Evolutionary conservation across 139 green algal genomes (phyloP), one percentile per base, ranked within the genome.

Genomic region (Picochlorum sp.): DNA sequence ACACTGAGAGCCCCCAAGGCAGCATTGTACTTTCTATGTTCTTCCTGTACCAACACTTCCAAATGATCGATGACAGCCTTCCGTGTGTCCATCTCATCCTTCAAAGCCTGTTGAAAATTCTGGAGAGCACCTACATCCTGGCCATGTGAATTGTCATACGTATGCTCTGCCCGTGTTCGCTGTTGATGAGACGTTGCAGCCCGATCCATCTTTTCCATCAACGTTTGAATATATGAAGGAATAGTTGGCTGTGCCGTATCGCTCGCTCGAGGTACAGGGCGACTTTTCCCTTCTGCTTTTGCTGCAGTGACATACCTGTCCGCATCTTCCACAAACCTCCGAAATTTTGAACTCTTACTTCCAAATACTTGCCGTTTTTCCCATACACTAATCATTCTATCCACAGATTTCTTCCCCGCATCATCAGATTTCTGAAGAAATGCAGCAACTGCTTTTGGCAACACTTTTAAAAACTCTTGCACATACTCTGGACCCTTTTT

Each of bases 401-500:
- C 63, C 24, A 77, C 51, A 30, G 41, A 23, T 0, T 15, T 28
- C 20, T 21, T 34, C 1, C 52, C 71, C 49, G 77, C 79, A 2
- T 70, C 77, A 45, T 85, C 77, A 4, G 64, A 64, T 45, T 75
- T 66, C 21, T 56, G 71, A n/a, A 76, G 63, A 58, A 83, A 41
- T 57, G 82, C 68, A 24, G 51, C 56, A 24, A 85, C 49, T 23
- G 73, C 64, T 32, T 57, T 66, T 3, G 83, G 83, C 49, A 89
- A 66, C 20, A 75, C 65, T 6, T 52, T 63, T 58, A 67, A 86
- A 60, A 90, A 89, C 70, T 85, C 85, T 4, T 66, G 24, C 6
- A 84, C 64, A 55, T 86, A 91, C 66, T 92, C 84, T 1, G 72
- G 69, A 5, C 82, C 85, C 68, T 86, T 87, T 50, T 81, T 85